phyloP scores from a whole-genome alignment of 177 flowering plant species.

The Tripterygium wilfordii region DNA sequence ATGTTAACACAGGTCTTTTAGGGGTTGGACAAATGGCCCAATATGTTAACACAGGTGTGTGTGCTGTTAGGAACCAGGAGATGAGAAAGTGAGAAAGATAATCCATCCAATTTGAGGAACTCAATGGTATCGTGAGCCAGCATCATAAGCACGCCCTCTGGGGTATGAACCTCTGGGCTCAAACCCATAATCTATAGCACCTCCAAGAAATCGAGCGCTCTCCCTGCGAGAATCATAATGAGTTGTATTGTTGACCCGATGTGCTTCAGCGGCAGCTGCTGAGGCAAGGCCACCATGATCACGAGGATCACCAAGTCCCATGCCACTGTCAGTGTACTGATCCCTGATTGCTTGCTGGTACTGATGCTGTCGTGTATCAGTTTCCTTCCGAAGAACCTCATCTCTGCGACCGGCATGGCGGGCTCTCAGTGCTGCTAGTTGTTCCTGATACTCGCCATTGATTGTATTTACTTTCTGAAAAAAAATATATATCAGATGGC shows the following conservation, averaged over 20 bases:
- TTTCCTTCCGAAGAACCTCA: constrained; percentile 60
- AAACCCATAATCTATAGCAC: constrained; percentile 19
- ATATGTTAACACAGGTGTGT: too few relatives aligned
- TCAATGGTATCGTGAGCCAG: constrained; percentile 22
- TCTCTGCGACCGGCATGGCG: constrained; percentile 55
- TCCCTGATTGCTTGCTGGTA: constrained; percentile 50
- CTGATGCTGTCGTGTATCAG: constrained; percentile 47
- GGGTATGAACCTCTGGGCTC: constrained; percentile 26
- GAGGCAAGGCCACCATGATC: constrained; percentile 28
- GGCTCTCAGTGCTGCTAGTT: constrained; percentile 46
- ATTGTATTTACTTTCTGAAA: constrained; percentile 59
- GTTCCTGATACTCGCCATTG: constrained; percentile 48
- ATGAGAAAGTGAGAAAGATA: too few relatives aligned
- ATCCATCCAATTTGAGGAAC: too few relatives aligned
- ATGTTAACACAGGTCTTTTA: too few relatives aligned
- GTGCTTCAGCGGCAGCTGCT: constrained; percentile 19
- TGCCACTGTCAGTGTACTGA: constrained; percentile 27
- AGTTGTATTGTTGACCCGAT: constrained; percentile 22
- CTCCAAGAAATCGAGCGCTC: constrained; percentile 33
- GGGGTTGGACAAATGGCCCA: too few relatives aligned
- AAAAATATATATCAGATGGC: neutral
- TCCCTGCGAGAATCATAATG: constrained; percentile 48
- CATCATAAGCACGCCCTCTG: constrained; percentile 22
- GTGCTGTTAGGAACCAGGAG: too few relatives aligned
- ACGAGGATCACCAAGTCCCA: constrained; percentile 34